Evolutionary conservation across 306 rosid species (phyloP).

Genomic region (Sindora glabra): DNA sequence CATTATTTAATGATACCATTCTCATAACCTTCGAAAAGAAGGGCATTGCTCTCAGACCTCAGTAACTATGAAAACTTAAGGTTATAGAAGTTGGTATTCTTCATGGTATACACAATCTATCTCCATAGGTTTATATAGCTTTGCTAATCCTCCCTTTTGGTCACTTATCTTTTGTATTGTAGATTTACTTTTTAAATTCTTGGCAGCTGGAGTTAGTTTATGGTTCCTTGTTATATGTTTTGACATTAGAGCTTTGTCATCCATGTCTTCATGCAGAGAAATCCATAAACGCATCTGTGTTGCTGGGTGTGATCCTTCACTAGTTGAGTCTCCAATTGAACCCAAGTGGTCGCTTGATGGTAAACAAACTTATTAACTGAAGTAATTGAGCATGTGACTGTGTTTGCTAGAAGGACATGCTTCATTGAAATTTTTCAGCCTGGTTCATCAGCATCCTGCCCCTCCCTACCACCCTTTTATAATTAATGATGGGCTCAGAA

Average conservation of each 20-base stretch:
- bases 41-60: slow-evolving; percentile 7
- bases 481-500: neutral
- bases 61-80: neutral
- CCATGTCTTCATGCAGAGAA: slow-evolving; percentile 43
- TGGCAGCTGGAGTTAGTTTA: neutral
- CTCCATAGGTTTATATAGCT: neutral
- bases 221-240: neutral
- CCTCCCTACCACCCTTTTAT: neutral
- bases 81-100: neutral
- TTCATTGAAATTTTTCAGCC: neutral
- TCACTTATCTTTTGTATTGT: neutral
- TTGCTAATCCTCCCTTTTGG: neutral
- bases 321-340: slow-evolving; percentile 85
- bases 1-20: neutral
- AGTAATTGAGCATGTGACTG: neutral
- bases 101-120: neutral
- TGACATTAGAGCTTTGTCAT: slow-evolving; percentile 12
- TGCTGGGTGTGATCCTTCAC: slow-evolving; percentile 59
- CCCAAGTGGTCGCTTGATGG: slow-evolving; percentile 96
- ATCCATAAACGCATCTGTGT: slow-evolving; percentile 51
- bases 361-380: slow-evolving; percentile 14
- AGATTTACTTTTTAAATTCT: neutral
- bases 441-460: neutral
- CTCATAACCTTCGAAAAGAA: neutral
- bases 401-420: neutral